Base-by-base conservation (phyloP, 1,284 basidiomycete genomes). In the Taiwanofungus camphoratus region DNA sequence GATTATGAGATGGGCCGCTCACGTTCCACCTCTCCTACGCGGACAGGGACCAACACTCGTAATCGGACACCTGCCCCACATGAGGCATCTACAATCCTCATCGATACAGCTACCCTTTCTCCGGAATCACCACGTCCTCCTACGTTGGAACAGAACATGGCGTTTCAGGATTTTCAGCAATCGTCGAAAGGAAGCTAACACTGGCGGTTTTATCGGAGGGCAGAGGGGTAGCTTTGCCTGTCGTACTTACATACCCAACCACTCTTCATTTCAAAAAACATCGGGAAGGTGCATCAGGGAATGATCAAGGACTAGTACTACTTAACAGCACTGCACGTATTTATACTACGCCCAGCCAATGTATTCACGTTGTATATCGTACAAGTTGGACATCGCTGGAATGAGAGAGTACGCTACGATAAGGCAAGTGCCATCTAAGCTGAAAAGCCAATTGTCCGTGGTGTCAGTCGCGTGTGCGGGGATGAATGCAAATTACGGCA, bases 81-180 rank as follows among this genome's bases (percentile, higher is more conserved):
- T 52, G 73, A 74, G 50, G 61, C 72, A 33, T 73, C 74, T 7
- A 70, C 71, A 31, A 76, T 79, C 42, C 68, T 80, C 41, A 64
- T 77, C 44, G 76, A 78, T 44, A 67, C 76, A 5, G 67, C 71
- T 19, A 66, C 71, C 5, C 66, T 73, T 27, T 58, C 71, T 1
- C 71, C 71, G 6, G 71, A 70, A 53, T 61, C 61, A 38, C 61
- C 68, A 7, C 76, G 71, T 42, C 73, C 74, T 27, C 79, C 84
- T 2, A 87, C 85, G 11, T 67, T 87, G 36, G 85, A 87, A 59
- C 85, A 88, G 64, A 85, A 83, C 54, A 83, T 87, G 79, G 86
- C 84, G 5, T 88, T 86, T 51, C 82, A 80, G 29, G 81, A 75
- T 18, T 71, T 87, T 39, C 77, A 74, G 49, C 72, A 67, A 42